A percentile compares a stretch with the other conserved stretches of the same genome.
These are phyloP conservation scores for Talaromyces verruculosus DNA, from an alignment of 2,329 filamentous ascomycete genomes.

Conservation along the genomic window DNA sequence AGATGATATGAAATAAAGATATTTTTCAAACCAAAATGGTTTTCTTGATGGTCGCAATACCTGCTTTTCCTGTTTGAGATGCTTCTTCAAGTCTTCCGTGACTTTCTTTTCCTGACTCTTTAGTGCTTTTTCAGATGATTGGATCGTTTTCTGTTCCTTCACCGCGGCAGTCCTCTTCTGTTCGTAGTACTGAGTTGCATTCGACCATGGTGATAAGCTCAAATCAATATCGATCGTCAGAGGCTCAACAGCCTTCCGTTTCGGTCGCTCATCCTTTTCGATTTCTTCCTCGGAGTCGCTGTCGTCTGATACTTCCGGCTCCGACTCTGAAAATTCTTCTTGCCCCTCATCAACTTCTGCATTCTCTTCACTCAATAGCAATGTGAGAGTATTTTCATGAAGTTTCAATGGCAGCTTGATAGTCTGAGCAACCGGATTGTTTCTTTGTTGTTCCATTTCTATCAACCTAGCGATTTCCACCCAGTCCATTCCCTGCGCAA, in stretches of 20 bases:
- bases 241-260: conserved; percentile 34
- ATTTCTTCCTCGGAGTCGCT: conserved; percentile 51
- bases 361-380: conserved; percentile 71
- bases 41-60: conserved; percentile 78
- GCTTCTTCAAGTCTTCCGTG: conserved; percentile 77
- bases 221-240: conserved; percentile 84
- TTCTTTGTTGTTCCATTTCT: conserved; percentile 76
- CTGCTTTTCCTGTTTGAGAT: conserved; percentile 87
- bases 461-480: conserved; percentile 84
- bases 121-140: conserved; percentile 77
- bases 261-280: conserved; percentile 28
- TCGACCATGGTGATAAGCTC: conserved; percentile 77
- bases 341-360: conserved; percentile 60
- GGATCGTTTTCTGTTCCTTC: conserved; percentile 83
- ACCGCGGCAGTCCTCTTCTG: conserved; percentile 79
- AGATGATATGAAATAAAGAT: conserved; percentile 89
- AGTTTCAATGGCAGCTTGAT: conserved; percentile 87
- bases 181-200: conserved; percentile 88
- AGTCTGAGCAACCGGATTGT: conserved; percentile 81
- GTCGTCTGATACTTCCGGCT: conserved; percentile 50
- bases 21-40: conserved; percentile 96
- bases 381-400: conserved; percentile 81
- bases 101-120: conserved; percentile 92
- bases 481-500: conserved; percentile 97
- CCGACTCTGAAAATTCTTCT: conserved; percentile 63